Evolutionary conservation across 1,284 basidiomycete species (phyloP), one percentile per base, ranked within the genome.

Genomic region (Ganoderma boninense): DNA sequence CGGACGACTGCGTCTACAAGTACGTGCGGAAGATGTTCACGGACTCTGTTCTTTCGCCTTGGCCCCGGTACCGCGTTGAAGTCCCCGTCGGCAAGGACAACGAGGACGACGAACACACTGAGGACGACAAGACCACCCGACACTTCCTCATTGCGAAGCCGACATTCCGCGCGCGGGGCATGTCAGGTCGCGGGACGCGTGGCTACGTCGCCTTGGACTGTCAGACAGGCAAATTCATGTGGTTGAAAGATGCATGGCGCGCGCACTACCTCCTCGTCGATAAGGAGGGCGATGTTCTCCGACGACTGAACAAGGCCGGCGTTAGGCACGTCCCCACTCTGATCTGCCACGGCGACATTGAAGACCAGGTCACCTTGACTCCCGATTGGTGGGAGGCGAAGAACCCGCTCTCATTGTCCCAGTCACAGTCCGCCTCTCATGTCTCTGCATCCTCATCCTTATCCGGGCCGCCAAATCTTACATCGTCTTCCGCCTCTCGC

Each of bases 201-300:
- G 71, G 73, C 7, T 72, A 66, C 46, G 64, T 71, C 8, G 73
- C 69, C 2, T 38, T 70, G 1, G 70, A 71, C n/a, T 38, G 26
- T 23, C 26, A 65, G 16, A 63, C 62, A n/a, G 46, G 35, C 6
- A 14, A 44, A 3, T 67, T 74, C 44, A 67, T 71, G 6, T 72
- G 64, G 66, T 52, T 74, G n/a, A 74, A 74, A 46, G 71, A 74
- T 59, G 49, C 62, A 3, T 74, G 73, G 73, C 67, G n/a, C n/a
- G n/a, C n/a, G n/a, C n/a, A n/a, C n/a, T n/a, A n/a, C n/a, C n/a
- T n/a, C n/a, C n/a, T n/a, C 29, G 61, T 72, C n/a, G 62, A 64
- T 32, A 65, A 64, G 40, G 73, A 74, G 23, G 73, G 70, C 16
- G 54, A 67, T 20, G 38, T 64, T 0, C 63, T 72, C 10, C 29